phyloP scores from a whole-genome alignment of 345 rosid genomes.

The Brassica incana region DNA sequence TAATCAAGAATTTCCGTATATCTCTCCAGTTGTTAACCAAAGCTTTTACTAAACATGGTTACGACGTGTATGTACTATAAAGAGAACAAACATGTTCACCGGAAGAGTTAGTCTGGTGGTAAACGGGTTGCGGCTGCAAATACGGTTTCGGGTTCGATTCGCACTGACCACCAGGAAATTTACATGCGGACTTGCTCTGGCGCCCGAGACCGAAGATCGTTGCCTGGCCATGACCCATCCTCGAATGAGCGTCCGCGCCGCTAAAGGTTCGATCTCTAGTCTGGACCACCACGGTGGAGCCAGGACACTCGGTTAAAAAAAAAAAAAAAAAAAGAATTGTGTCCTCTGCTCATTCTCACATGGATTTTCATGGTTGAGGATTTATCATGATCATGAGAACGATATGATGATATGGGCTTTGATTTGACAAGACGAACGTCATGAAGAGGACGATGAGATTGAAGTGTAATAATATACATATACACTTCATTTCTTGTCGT shows the following conservation, averaged over 20 bases:
- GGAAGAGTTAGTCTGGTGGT: no score
- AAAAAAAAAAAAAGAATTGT: no score
- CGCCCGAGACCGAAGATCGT: no score
- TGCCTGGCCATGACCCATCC: no score
- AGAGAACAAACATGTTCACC: slow-evolving; percentile 30
- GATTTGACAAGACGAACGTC: slow-evolving; percentile 42
- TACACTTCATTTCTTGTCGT: slow-evolving; percentile 13
- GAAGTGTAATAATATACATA: neutral
- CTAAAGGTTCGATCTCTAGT: no score
- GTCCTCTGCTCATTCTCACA: slow-evolving; percentile 14
- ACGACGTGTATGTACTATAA: slow-evolving; percentile 11
- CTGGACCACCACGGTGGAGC: no score
- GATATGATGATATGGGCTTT: slow-evolving; percentile 34
- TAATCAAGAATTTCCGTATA: slow-evolving; percentile 1
- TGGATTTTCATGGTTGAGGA: slow-evolving; percentile 15
- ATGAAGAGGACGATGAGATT: slow-evolving; percentile 23
- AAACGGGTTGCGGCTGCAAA: no score
- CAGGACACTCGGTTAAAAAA: no score
- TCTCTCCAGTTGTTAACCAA: slow-evolving; percentile 13
- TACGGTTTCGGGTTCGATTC: no score
- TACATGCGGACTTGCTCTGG: no score
- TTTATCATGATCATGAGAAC: slow-evolving; percentile 11
- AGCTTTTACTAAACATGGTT: slow-evolving; percentile 9
- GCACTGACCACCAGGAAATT: no score
- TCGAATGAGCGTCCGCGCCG: no score